phyloP scores from a whole-genome alignment of 306 rosid genomes.

The Glycyrrhiza uralensis region DNA sequence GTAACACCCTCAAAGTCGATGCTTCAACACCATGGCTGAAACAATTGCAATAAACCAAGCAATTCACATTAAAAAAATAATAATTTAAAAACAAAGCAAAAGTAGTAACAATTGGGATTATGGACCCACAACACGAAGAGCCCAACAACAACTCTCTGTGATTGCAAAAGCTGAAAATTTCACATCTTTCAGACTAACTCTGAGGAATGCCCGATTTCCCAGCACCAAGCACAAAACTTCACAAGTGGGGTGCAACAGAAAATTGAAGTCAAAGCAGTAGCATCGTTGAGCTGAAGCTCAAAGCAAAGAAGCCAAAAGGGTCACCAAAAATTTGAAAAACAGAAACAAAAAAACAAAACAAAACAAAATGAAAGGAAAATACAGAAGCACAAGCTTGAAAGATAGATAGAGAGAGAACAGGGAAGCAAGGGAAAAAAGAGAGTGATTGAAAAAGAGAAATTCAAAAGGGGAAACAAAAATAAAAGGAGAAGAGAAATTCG shows the following conservation, averaged over 20 bases:
- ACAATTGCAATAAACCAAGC: slow-evolving; percentile 1
- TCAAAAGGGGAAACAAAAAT: background rate
- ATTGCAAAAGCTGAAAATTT: background rate
- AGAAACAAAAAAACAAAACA: background rate
- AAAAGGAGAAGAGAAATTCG: background rate
- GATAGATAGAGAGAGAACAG: background rate
- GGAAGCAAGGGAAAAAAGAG: background rate
- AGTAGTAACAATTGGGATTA: background rate
- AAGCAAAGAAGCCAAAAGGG: slow-evolving; percentile 21
- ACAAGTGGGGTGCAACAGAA: background rate
- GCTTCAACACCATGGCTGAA: background rate
- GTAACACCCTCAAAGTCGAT: slow-evolving; percentile 1
- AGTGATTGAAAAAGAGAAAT: background rate
- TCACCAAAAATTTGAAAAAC: background rate
- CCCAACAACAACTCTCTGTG: background rate
- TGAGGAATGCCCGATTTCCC: background rate
- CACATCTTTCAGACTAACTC: background rate
- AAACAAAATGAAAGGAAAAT: background rate
- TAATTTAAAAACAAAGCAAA: background rate
- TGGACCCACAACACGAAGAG: background rate
- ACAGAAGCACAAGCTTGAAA: slow-evolving; percentile 7
- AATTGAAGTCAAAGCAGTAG: background rate
- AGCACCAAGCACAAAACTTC: slow-evolving; percentile 20
- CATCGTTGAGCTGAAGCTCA: slow-evolving; percentile 8
- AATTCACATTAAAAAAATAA: background rate